Base-by-base conservation (phyloP, 768 basidiomycete species). In the Neoboletus subvelutipes region DNA sequence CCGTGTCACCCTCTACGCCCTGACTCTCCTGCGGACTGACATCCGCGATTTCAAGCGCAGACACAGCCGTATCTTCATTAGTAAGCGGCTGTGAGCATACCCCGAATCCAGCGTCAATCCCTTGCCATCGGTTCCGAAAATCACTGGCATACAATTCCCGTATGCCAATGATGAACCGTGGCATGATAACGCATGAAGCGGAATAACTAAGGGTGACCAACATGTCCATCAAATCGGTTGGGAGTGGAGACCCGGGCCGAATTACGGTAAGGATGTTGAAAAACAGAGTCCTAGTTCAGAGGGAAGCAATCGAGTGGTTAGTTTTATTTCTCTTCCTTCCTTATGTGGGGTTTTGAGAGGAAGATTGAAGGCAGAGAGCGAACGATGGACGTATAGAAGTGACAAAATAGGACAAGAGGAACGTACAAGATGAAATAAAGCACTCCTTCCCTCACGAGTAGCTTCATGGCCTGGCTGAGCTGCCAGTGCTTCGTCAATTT, bases 111-210 rank as follows among this genome's bases (percentile, higher is more conserved):
- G 52, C 52, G 28, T 66, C 64, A 11, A 66, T n/a, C 6, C 51
- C 52, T 5, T 42, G 55, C 40, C 36, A 34, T 10, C 22, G 40
- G 4, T 24, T n/a, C 18, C 15, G 31, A n/a, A 29, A 1, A 13
- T 53, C 50, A 5, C 34, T 42, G 12, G 59, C 52, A 37, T 50
- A 56, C 29, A 56, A 8, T 6, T 54, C 58, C 20, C 64, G 56
- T 13, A 65, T 31, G 20, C 34, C 39, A 3, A 66, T 54, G 47
- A 65, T 50, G 45, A 65, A 65, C 12, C 64, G 53, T 8, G 60
- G 57, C 28, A 64, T 54, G 4, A 58, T n/a, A 17, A 34, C 36
- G 17, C 40, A 54, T 5, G 47, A 29, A 20, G 47, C 29, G 8
- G 57, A 45, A 50, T 50, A 58, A 24, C 54, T 36, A n/a, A 58